Evolutionary conservation across 2,329 filamentous ascomycete genomes (phyloP), one percentile per base, ranked within the genome.

Genomic region (Trichophyton rubrum): DNA sequence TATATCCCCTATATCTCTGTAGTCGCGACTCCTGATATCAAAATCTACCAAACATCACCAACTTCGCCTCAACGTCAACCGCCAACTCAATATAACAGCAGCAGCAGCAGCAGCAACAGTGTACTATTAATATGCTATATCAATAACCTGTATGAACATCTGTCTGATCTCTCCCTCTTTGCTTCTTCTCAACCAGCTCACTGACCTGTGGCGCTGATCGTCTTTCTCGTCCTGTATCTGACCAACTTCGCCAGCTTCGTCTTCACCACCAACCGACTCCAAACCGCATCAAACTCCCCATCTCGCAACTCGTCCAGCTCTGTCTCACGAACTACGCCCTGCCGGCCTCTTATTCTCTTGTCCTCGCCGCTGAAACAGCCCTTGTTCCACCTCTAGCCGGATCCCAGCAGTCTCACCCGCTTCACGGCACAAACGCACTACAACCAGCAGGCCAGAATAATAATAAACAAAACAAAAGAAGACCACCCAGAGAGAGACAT

Each of bases 351-450:
- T 22, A 13, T 27, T 22, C 11, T 51, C 45, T 51, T 3, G 17
- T 45, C 41, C 41, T 27, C 45, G 22, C 17, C 5, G 20, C 49
- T 53, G 49, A 53, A 53, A 30, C 49, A 13, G 20, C 22, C 49
- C 49, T 30, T 53, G 49, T 53, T 30, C 49, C 49, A 53, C 49
- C 27, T 53, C 49, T 53, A 53, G 22, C 49, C 49, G 49, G 22
- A 53, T 53, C 49, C 49, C 49, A 53, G 45, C 40, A n/a, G 17
- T 22, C 43, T 47, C 43, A 8, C 40, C 40, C 15, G 13, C 40
- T 8, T 43, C 40, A 43, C 40, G 15, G 40, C 40, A 30, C 27
- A 30, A 30, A 30, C 27, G 6, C 27, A 30, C 27, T 6, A 7
- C 27, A 1, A 30, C 27, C 27, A 30, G 27, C 27, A 7, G 6